Evolutionary conservation across 2,329 filamentous ascomycete species (phyloP), one percentile per base, ranked within the genome.

Genomic region (Arthrobotrys entomopaga): DNA sequence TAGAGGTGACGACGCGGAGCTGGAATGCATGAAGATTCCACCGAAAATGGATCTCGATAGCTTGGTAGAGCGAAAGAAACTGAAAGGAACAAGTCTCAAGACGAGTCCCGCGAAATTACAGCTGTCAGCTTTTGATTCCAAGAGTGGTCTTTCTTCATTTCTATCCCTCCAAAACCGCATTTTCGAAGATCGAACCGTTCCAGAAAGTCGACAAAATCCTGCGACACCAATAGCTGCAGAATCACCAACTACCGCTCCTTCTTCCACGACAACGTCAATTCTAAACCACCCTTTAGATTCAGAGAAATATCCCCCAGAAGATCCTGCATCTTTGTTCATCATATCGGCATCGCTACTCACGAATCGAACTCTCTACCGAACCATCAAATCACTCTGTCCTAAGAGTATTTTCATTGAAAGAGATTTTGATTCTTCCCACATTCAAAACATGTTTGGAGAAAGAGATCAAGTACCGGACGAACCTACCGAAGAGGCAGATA

Each of bases 1-100:
- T 1, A 40, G 50, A 11, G 10, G 19, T 8, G 64, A 70, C n/a
- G 46, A 22, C 13, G 64, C 65, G n/a, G 53, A 75, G 2, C 71
- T 75, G 3, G 65, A 69, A 26, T 34, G 26, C 15, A 65, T 59
- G 3, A 50, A 69, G 34, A 69, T 75, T 15, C 49, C 65, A 49
- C 71, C 71, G 11, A 70, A 70, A 24, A 75, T 22, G 46, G 71
- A 75, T 26, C 71, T 75, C 19, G 59, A 75, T 29, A 75, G 65
- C 38, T 34, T 75, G 2, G 26, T 75, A 0, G 65, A 70, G 34
- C 22, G 53, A 22, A 64, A 29, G 24, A 70, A 46, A 24, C 7
- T 11, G 15, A 63, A 49, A 8, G 29, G 13, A 10, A 7, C 22
- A 29, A 46, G 24, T 22, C 19, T 34, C 26, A 50, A 19, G 2